Base-by-base conservation (phyloP, 352 stramenopile genomes). In the Nothophytophthora sp. region DNA sequence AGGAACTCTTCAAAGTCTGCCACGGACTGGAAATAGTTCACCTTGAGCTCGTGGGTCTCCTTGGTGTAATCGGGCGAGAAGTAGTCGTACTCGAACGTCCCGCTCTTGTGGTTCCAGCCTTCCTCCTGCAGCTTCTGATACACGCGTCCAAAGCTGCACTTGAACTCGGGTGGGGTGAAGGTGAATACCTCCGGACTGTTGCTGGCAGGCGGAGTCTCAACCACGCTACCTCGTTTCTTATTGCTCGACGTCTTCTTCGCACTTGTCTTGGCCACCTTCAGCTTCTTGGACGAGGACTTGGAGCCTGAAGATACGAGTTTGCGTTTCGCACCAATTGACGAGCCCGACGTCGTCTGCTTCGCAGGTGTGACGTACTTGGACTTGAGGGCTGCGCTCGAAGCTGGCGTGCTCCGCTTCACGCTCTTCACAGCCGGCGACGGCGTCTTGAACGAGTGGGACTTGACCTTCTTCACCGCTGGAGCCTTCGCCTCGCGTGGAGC, bases 41-140 rank as follows among this genome's bases (percentile, higher is more conserved):
- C 55, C 46, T 75, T 74, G 8, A 77, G 16, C 29, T 78, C 63
- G 16, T 81, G 74, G 4, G 48, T 88, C 7, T 70, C 63, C 10
- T 76, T 60, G 11, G 68, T 82, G 66, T 82, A 89, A 7, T 68
- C 69, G 2, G 81, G 81, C 22, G 78, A 77, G 32, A 92, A 92
- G 72, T 92, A 92, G 51, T 92, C 81, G 59, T 92, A 92, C 64
- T 86, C 81, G 23, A 92, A 92, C 28, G 54, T 48, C 9, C 81
- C 81, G 5, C 46, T 62, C 9, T 57, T 70, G 60, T 89, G 69
- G 44, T 76, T 55, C 78, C 78, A 92, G 15, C 81, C 81, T 8
- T 71, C 55, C 5, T 74, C 50, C 54, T 92, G 67, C 19, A 92
- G 63, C 37, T 64, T 74, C 30, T 72, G 38, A 42, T 88, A 89